A percentile compares a stretch with the other conserved stretches of the same genome.
Conservation (phyloP, 2,329 filamentous ascomycete genomes). For the Aureobasidium leucospermi region DNA sequence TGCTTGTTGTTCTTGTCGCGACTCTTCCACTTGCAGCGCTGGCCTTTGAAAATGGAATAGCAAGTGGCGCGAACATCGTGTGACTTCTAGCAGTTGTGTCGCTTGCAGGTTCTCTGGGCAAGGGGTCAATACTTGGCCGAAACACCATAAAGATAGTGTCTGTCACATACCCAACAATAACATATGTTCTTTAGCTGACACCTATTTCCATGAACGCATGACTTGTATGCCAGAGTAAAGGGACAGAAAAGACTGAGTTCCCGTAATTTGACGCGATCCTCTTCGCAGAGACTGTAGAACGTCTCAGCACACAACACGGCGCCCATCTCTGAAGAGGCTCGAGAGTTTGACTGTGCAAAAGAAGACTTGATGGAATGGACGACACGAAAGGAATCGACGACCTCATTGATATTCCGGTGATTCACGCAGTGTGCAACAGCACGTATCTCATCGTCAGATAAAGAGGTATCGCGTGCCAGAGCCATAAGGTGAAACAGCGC, state of each 20-base stretch:
- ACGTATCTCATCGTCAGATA: not conserved
- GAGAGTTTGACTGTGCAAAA: not conserved
- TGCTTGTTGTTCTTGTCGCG: not conserved
- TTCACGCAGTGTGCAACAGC: not conserved
- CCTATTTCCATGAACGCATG: not conserved
- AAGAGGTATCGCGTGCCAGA: not conserved
- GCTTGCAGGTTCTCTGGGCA: not conserved
- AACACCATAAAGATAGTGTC: not conserved
- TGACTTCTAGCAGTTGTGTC: not conserved
- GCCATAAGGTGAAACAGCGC: not conserved
- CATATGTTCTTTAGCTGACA: not conserved
- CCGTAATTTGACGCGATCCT: not conserved
- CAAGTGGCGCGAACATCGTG: not conserved
- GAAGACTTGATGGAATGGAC: not conserved
- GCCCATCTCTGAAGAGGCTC: not conserved
- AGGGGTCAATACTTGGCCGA: no score
- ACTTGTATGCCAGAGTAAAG: not conserved
- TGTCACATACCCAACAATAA: constrained; percentile 1
- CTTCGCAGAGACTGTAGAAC: not conserved
- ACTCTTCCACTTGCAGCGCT: not conserved
- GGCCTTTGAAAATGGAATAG: not conserved
- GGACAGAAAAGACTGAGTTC: not conserved
- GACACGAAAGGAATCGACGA: not conserved
- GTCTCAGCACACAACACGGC: not conserved
- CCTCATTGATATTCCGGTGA: not conserved